Conservation (phyloP, 2,329 filamentous ascomycete genomes). For the Plenodomus biglobosus region DNA sequence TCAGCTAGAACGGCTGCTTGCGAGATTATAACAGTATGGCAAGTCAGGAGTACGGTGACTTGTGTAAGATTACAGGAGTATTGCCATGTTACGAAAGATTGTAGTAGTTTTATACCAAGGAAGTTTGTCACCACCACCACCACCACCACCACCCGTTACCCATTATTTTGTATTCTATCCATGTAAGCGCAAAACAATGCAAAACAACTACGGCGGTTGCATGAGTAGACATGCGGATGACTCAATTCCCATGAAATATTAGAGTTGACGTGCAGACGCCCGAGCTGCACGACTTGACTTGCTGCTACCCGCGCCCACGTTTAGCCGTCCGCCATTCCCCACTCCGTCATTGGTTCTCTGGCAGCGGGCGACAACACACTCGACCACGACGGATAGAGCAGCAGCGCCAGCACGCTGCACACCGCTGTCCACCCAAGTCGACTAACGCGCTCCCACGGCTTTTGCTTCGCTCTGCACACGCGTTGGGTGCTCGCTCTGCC, state of each 20-base stretch:
- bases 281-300: conserved; percentile 6
- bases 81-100: not conserved
- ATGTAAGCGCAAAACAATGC: not conserved
- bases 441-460: conserved; percentile 18
- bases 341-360: conserved; percentile 34
- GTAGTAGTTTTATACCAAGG: not conserved
- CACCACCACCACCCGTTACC: no score
- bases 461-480: conserved; percentile 13
- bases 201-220: not conserved
- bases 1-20: conserved; percentile 63
- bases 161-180: not conserved
- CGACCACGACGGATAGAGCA: conserved; percentile 21
- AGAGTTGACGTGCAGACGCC: conserved; percentile 8
- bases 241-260: not conserved
- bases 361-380: conserved; percentile 24
- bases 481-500: conserved; percentile 21
- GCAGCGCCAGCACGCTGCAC: conserved; percentile 30
- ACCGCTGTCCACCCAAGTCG: conserved; percentile 23
- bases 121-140: not conserved
- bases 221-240: not conserved
- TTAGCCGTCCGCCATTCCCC: conserved; percentile 22
- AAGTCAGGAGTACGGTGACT: no score
- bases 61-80: no score
- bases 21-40: conserved; percentile 9
- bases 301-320: conserved; percentile 18